Conservation (phyloP, 1,139 yeast genomes). For the Geotrichum phurueaensis region DNA sequence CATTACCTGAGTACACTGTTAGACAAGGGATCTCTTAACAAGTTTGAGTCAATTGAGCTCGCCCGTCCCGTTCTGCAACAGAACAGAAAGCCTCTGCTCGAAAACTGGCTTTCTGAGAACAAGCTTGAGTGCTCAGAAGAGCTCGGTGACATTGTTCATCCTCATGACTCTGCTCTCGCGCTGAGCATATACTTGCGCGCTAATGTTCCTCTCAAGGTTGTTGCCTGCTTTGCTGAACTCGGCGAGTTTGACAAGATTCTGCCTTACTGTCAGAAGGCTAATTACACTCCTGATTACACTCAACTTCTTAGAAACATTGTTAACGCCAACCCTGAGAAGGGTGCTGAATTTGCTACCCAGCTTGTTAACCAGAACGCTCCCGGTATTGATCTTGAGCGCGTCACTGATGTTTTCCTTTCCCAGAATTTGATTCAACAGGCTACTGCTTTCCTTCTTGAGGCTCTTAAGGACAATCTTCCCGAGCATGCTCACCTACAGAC, state of each 20-base stretch:
- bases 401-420: conserved; percentile 90
- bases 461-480: conserved; percentile 88
- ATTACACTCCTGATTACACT: conserved; percentile 84
- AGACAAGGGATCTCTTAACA: conserved; percentile 89
- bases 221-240: conserved; percentile 85
- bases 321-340: conserved; percentile 94
- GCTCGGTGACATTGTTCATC: conserved; percentile 91
- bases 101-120: conserved; percentile 94
- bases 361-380: conserved; percentile 57
- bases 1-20: conserved; percentile 88
- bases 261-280: conserved; percentile 88
- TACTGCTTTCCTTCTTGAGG: conserved; percentile 95
- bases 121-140: conserved; percentile 92
- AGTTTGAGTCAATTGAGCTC: conserved; percentile 89
- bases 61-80: conserved; percentile 95
- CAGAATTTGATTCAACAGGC: conserved; percentile 97
- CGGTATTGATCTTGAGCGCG: conserved; percentile 73
- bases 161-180: conserved; percentile 79
- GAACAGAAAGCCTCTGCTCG: conserved; percentile 88
- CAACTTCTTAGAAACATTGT: conserved; percentile 86
- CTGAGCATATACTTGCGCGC: conserved; percentile 88
- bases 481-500: conserved; percentile 96
- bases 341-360: conserved; percentile 92
- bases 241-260: conserved; percentile 95
- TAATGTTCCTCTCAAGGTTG: conserved; percentile 81